A percentile compares a stretch with the other conserved stretches of the same genome.
Conservation (phyloP, 2,329 filamentous ascomycete species). For the Fusarium tjaetaba region DNA sequence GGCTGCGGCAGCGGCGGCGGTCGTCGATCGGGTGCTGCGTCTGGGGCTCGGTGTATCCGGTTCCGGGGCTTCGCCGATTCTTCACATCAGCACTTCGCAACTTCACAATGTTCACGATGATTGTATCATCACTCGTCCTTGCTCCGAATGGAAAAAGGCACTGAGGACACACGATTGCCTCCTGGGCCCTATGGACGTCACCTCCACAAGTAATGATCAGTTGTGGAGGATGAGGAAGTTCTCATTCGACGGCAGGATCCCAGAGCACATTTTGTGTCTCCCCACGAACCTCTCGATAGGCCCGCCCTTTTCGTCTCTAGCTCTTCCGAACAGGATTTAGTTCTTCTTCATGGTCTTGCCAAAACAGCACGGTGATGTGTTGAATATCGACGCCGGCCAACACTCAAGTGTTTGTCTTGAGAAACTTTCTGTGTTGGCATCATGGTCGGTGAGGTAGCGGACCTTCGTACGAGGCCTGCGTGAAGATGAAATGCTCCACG, state of each 20-base stretch:
- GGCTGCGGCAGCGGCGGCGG: too few relatives aligned
- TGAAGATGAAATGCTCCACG: not conserved
- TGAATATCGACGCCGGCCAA: not conserved
- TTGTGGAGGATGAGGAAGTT: not conserved
- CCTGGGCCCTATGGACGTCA: too few relatives aligned
- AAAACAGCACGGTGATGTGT: not conserved
- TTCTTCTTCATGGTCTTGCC: not conserved
- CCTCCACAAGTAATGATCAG: too few relatives aligned
- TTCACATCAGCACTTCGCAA: not conserved
- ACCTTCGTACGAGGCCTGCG: not conserved
- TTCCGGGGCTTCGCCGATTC: not conserved
- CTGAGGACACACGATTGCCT: too few relatives aligned
- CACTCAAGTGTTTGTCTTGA: not conserved
- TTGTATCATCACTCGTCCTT: not conserved
- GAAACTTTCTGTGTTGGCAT: not conserved
- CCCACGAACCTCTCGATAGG: not conserved
- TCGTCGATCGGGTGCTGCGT: too few relatives aligned
- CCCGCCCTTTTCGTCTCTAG: not conserved
- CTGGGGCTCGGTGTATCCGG: too few relatives aligned
- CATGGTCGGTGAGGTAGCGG: not conserved
- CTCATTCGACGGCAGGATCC: not conserved
- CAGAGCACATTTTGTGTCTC: not conserved
- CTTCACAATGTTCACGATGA: not conserved
- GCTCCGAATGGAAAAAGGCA: not conserved
- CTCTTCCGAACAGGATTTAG: not conserved